phyloP scores from a whole-genome alignment of 306 rosid species.

The Astragalus glycyphyllos region DNA sequence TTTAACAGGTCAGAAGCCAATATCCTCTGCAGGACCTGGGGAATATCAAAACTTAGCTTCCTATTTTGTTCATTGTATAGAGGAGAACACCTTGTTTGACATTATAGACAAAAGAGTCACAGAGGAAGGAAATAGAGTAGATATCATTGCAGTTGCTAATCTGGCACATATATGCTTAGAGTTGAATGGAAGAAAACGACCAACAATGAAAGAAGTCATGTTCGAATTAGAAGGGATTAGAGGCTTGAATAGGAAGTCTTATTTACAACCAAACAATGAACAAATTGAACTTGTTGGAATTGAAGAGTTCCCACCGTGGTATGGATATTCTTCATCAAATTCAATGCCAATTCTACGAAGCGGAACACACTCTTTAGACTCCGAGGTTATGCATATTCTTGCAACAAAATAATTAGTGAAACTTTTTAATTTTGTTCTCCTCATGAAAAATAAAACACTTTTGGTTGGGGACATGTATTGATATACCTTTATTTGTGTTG shows the following conservation, averaged over 20 bases:
- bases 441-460: neutral
- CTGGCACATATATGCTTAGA: constrained; percentile 54
- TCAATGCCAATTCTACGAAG: neutral
- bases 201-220: constrained; percentile 58
- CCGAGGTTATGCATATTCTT: constrained; percentile 5
- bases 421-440: constrained; percentile 5
- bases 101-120: constrained; percentile 45
- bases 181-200: constrained; percentile 54
- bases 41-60: constrained; percentile 44
- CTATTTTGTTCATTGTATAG: constrained; percentile 39
- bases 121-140: constrained; percentile 39
- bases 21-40: neutral
- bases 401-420: neutral
- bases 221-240: constrained; percentile 49
- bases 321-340: constrained; percentile 10
- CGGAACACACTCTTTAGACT: neutral
- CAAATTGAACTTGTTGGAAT: constrained; percentile 34
- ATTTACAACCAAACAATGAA: constrained; percentile 10
- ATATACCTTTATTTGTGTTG: too few relatives aligned
- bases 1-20: constrained; percentile 35
- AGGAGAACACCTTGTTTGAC: constrained; percentile 40
- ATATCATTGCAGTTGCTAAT: constrained; percentile 44
- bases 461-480: neutral
- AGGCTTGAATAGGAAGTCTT: constrained; percentile 6
- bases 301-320: constrained; percentile 16